Conservation (phyloP, 75 land plant species). For the Ceratopteris richardii region DNA sequence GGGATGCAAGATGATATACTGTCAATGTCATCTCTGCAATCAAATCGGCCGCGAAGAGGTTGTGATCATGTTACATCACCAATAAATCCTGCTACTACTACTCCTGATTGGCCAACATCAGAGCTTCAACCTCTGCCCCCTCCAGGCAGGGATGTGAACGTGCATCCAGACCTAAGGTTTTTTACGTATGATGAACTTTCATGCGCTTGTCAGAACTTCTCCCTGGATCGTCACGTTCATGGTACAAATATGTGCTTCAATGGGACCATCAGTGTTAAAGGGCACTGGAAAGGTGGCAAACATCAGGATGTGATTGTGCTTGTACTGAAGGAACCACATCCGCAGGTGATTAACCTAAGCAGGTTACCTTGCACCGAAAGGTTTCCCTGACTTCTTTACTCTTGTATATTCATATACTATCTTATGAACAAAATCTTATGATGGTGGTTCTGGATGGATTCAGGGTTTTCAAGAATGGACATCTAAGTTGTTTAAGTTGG, state of each 20-base stretch:
- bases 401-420: too few species aligned
- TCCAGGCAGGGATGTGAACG: constrained; percentile 34
- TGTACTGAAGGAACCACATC: constrained; percentile 35
- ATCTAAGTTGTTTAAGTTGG: constrained; percentile 7
- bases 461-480: constrained; percentile 17
- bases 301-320: constrained; percentile 54
- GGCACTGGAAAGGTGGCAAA: constrained; percentile 28
- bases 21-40: too few species aligned
- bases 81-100: too few species aligned
- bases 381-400: neutral
- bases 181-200: constrained; percentile 57
- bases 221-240: constrained; percentile 46
- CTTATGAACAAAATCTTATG: too few species aligned
- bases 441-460: too few species aligned
- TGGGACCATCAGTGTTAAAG: constrained; percentile 39
- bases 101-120: too few species aligned
- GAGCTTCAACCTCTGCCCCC: constrained; percentile 69
- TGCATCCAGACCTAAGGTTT: constrained; percentile 15
- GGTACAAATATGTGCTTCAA: constrained; percentile 38
- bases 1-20: too few species aligned
- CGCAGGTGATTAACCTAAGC: constrained; percentile 24
- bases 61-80: too few species aligned
- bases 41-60: too few species aligned
- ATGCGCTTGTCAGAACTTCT: constrained; percentile 55
- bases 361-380: neutral